phyloP scores from a whole-genome alignment of 371 early-diverging fungal genomes.

The Synchytrium microbalum region DNA sequence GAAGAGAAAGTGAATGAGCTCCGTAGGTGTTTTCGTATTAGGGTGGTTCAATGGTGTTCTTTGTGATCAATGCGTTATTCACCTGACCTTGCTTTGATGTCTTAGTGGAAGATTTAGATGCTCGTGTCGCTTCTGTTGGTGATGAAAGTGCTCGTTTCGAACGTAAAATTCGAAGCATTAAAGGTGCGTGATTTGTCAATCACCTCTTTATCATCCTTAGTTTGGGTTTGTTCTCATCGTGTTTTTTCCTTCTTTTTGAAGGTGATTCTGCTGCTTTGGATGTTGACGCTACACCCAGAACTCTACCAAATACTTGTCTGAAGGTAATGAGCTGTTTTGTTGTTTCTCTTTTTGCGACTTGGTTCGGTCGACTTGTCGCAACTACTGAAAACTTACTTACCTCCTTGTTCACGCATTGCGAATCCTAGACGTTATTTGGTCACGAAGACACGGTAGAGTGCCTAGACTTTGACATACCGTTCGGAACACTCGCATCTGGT shows the following conservation, averaged over 20 bases:
- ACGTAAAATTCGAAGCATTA: conserved; percentile 20
- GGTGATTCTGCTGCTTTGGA: conserved; percentile 20
- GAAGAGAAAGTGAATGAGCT: conserved; percentile 48
- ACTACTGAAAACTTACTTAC: neutral
- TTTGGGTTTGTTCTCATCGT: neutral
- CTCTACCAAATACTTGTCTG: conserved; percentile 32
- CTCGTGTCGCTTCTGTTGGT: conserved; percentile 33
- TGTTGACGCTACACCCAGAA: conserved; percentile 7
- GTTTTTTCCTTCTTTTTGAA: neutral
- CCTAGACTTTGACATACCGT: conserved; percentile 58
- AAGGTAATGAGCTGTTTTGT: conserved; percentile 29
- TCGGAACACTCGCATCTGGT: conserved; percentile 62
- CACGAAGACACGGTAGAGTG: conserved; percentile 65
- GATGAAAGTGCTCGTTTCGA: conserved; percentile 30
- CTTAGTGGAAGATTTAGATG: conserved; percentile 41
- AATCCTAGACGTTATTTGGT: conserved; percentile 48
- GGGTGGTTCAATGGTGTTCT: conserved; percentile 4
- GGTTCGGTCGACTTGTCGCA: conserved; percentile 9
- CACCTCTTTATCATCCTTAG: neutral
- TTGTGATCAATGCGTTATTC: conserved; percentile 7
- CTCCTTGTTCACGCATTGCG: neutral
- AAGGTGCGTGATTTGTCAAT: conserved; percentile 2
- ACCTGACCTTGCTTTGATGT: neutral
- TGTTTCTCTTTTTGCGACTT: conserved; percentile 16
- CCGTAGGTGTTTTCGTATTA: conserved; percentile 27